Conservation (phyloP, 163 green algal genomes). For the Scenedesmus sp. region DNA sequence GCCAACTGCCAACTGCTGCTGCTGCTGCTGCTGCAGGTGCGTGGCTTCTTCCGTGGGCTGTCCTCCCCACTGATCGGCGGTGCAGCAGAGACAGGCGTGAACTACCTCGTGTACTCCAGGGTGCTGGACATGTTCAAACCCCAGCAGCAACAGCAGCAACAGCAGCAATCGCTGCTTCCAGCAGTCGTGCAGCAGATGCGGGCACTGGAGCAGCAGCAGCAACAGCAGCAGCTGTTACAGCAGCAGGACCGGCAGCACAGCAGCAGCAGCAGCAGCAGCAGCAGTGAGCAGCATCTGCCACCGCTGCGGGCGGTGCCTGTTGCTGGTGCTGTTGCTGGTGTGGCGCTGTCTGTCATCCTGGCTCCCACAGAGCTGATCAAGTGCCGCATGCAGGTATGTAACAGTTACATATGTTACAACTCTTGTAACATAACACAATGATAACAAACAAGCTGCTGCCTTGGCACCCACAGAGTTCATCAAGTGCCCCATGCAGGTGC, state of each 20-base stretch:
- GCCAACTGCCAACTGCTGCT: neutral
- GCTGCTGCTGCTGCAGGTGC: conserved; percentile 57
- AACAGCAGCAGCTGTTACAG: conserved; percentile 14
- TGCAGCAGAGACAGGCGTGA: conserved; percentile 89
- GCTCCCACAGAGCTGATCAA: conserved; percentile 92
- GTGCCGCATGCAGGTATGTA: conserved; percentile 55
- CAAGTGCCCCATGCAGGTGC: conserved; percentile 72
- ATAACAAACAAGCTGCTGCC: too few species aligned
- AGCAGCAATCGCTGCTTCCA: neutral
- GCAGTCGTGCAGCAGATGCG: neutral
- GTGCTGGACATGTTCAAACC: conserved; percentile 45
- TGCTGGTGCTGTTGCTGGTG: conserved; percentile 75
- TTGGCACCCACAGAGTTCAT: conserved; percentile 89
- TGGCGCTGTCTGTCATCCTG: conserved; percentile 80
- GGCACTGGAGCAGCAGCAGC: conserved; percentile 13
- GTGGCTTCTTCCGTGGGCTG: conserved; percentile 86
- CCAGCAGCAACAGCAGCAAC: conserved; percentile 11
- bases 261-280: conserved; percentile 22
- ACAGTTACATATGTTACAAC: too few species aligned
- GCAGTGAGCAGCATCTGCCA: conserved; percentile 10
- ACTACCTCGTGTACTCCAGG: conserved; percentile 77
- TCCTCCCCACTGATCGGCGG: conserved; percentile 87
- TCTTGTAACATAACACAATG: too few species aligned
- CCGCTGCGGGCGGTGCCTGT: conserved; percentile 62
- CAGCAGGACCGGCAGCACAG: neutral